Base-by-base conservation (phyloP, 2,329 filamentous ascomycete species). In the Monosporascus sp. region DNA sequence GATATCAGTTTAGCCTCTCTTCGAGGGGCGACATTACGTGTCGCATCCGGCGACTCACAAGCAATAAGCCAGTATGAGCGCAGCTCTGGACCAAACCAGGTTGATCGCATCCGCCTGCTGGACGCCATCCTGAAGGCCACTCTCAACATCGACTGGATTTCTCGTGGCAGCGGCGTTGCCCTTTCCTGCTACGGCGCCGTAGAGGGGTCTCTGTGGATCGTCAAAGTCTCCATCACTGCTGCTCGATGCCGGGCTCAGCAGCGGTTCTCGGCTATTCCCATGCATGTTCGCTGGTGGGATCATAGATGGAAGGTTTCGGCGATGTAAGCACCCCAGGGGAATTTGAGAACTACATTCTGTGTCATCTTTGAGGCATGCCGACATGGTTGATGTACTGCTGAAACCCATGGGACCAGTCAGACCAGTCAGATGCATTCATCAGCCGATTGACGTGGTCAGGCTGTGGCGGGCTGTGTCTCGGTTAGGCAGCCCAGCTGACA, bases 101-200 rank as follows among this genome's bases (percentile, higher is more conserved):
- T 73, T 72, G 48, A 71, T 68, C 20, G 72, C 71, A 55, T 75
- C 70, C 49, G 72, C 70, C 45, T 72, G 67, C 53, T 65, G 63
- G 44, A 74, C 64, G 49, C 72, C 71, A 51, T 63, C 59, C 50
- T 70, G 62, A 38, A 58, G 52, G 3, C 52, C 16, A 11, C 48
- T 40, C 40, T 53, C 55, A 19, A 55, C 53, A 19, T 53, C 57
- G 11, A 45, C 7, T 5, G 59, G 26, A 41, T 55, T 49, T 51
- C 58, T 48, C 3, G 52, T 52, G 37, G 58, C 52, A 14, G 52
- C 46, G 46, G 51, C 53, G 41, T 60, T 54, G 50, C 57, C 52
- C 55, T 64, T 63, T 52, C 51, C 53, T 27, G 11, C 14, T 27
- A 22, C 24, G 44, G 65, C 63, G 37, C 65, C 65, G 44, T 67